Percentiles rank a stretch among this genome's conserved stretches.
phyloP scores from a whole-genome alignment of 805 yeast species.

The Pichia eremophila region DNA sequence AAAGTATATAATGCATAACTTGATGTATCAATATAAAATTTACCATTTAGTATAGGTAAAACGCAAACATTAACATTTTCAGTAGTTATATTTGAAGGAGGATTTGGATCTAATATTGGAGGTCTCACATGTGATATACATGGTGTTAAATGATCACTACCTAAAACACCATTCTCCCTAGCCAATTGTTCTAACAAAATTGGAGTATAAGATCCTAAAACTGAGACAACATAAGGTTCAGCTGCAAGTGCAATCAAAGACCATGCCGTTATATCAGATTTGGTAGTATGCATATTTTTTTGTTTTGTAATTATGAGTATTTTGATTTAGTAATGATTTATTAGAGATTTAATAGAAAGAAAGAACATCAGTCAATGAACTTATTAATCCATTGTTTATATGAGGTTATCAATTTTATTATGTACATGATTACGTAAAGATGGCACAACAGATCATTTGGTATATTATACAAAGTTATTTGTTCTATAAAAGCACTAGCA shows the following conservation, averaged over 20 bases:
- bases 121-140: constrained; percentile 44
- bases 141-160: constrained; percentile 47
- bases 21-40: constrained; percentile 53
- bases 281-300: not conserved
- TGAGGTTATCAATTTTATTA: too few species aligned
- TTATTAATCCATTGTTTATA: too few species aligned
- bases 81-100: constrained; percentile 17
- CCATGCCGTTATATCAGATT: constrained; percentile 12
- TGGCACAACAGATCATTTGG: too few species aligned
- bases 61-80: constrained; percentile 20
- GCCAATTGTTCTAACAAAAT: constrained; percentile 63
- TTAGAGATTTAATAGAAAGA: too few species aligned
- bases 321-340: too few species aligned
- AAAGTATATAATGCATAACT: constrained; percentile 68
- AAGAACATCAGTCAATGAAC: too few species aligned
- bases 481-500: too few species aligned
- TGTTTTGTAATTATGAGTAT: not conserved
- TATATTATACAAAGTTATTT: not conserved
- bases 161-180: constrained; percentile 57
- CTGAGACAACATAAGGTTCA: constrained; percentile 74
- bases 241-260: constrained; percentile 35
- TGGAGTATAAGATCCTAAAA: constrained; percentile 72
- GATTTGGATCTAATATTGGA: constrained; percentile 21
- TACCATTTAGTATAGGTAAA: constrained; percentile 23
- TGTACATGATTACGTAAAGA: too few species aligned